Percentiles rank a stretch among this genome's conserved stretches.
Evolutionary conservation across 2,329 filamentous ascomycete genomes (phyloP).

Genomic region (Talaromyces funiculosus): DNA sequence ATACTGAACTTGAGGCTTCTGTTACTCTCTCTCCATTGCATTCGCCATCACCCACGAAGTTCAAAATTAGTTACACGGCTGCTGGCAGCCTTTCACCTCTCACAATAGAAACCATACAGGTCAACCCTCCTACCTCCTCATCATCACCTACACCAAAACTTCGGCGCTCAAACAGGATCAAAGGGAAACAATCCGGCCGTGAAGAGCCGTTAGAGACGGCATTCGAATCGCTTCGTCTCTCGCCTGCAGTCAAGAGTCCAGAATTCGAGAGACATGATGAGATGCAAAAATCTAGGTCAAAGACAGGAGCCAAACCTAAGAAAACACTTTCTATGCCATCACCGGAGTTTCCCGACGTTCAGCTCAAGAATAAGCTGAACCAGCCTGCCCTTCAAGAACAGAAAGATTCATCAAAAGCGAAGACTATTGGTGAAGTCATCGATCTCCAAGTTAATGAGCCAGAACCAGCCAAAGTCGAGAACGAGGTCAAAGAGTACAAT

Average conservation of each 20-base stretch:
- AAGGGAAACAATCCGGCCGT: background rate
- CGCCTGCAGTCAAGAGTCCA: background rate
- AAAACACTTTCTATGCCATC: background rate
- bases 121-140: background rate
- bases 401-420: background rate
- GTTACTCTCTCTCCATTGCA: constrained; percentile 5
- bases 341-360: background rate
- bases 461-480: background rate
- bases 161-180: constrained; percentile 7
- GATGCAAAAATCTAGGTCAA: background rate
- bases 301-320: background rate
- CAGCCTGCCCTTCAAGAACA: background rate
- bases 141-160: background rate
- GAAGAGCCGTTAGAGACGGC: constrained; percentile 17
- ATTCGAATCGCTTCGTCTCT: constrained; percentile 19
- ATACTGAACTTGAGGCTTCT: background rate
- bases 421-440: background rate
- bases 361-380: background rate
- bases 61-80: constrained; percentile 24
- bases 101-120: background rate
- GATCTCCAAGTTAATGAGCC: background rate
- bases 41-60: background rate
- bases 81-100: constrained; percentile 14
- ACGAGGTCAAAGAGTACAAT: background rate
- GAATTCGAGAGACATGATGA: background rate